phyloP scores from a whole-genome alignment of 306 rosid species.

The Gastrolobium bilobum region DNA sequence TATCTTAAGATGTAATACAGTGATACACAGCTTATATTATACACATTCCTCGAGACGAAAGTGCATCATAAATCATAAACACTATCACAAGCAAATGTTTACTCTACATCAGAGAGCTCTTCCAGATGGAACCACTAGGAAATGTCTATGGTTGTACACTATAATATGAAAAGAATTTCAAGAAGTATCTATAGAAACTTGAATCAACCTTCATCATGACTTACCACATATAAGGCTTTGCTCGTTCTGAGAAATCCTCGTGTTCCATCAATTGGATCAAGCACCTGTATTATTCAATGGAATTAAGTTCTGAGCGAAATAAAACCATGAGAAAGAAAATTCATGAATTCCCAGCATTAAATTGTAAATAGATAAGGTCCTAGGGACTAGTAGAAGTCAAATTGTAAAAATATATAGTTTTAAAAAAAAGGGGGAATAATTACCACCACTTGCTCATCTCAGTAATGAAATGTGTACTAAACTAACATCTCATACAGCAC shows the following conservation, averaged over 20 bases:
- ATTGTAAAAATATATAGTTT: slow-evolving; percentile 27
- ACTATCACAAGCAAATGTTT: slow-evolving; percentile 32
- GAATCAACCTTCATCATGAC: slow-evolving; percentile 47
- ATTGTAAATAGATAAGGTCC: background rate
- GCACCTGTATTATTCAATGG: slow-evolving; percentile 67
- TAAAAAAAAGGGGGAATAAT: slow-evolving; percentile 16
- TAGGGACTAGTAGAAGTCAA: slow-evolving; percentile 2
- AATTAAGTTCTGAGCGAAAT: slow-evolving; percentile 36
- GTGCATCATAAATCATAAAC: slow-evolving; percentile 26
- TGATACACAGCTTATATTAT: slow-evolving; percentile 4
- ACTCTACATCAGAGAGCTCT: slow-evolving; percentile 22
- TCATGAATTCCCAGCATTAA: slow-evolving; percentile 20
- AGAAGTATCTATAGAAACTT: slow-evolving; percentile 10
- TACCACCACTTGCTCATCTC: slow-evolving; percentile 24
- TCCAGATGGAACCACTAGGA: slow-evolving; percentile 11
- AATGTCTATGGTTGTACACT: background rate
- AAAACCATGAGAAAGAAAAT: slow-evolving; percentile 37
- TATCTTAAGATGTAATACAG: slow-evolving; percentile 9
- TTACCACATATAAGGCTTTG: slow-evolving; percentile 78
- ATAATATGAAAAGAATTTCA: slow-evolving; percentile 21
- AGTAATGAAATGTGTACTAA: slow-evolving; percentile 20
- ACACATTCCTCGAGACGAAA: slow-evolving; percentile 9
- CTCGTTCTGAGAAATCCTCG: slow-evolving; percentile 76
- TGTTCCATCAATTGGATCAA: slow-evolving; percentile 95
- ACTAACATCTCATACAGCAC: slow-evolving; percentile 18